Conservation (phyloP, 768 basidiomycete species). For the Naematelia encephala region DNA sequence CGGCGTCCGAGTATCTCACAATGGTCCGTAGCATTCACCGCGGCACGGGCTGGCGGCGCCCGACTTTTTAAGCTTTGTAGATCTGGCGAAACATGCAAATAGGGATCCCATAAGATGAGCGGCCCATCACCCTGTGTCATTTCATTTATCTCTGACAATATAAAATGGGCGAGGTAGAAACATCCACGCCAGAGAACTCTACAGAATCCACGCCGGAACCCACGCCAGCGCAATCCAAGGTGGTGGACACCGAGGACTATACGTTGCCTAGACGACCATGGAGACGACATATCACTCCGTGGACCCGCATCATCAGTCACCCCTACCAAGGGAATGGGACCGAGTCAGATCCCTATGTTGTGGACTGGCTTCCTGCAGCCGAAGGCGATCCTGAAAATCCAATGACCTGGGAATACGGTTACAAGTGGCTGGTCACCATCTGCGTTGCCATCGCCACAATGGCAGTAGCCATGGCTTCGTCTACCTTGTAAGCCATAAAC, state of each 20-base stretch:
- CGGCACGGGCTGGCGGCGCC: too few relatives aligned
- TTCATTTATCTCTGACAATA: too few relatives aligned
- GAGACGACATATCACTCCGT: slow-evolving; percentile 28
- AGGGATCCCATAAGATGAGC: too few relatives aligned
- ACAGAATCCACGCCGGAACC: too few relatives aligned
- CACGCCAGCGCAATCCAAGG: neutral
- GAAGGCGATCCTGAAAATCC: slow-evolving; percentile 33
- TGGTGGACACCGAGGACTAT: slow-evolving; percentile 4
- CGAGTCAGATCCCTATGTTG: slow-evolving; percentile 36
- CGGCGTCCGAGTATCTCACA: too few relatives aligned
- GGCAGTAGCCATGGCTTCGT: slow-evolving; percentile 32
- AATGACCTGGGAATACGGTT: slow-evolving; percentile 21
- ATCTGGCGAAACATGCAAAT: too few relatives aligned
- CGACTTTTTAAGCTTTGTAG: too few relatives aligned
- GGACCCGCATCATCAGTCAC: slow-evolving; percentile 19
- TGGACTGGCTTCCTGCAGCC: slow-evolving; percentile 32
- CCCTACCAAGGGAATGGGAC: slow-evolving; percentile 38
- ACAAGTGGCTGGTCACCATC: slow-evolving; percentile 34
- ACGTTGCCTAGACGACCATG: slow-evolving; percentile 25
- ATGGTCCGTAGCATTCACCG: too few relatives aligned
- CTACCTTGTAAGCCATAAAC: slow-evolving; percentile 24
- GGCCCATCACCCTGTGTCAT: too few relatives aligned
- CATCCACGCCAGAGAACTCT: too few relatives aligned
- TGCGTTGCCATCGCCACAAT: slow-evolving; percentile 28
- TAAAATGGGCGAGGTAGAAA: too few relatives aligned